These are phyloP conservation scores for Leptodermis oblonga DNA, from an alignment of 257 asterid species.

Conservation along the genomic window DNA sequence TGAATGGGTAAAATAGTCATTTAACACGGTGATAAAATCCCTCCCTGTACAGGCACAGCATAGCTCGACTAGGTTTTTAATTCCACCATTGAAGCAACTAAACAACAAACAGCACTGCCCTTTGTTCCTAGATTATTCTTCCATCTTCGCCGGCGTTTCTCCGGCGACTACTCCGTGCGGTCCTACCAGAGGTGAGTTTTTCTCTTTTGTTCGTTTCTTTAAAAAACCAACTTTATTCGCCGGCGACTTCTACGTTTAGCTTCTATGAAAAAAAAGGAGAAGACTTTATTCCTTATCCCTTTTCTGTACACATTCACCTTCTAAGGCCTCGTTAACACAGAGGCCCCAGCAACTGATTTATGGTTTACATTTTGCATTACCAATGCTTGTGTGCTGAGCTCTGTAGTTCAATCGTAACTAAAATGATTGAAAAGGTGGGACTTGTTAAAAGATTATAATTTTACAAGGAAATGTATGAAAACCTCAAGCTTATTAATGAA, in stretches of 20 bases:
- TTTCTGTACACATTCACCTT: not conserved
- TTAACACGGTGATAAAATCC: not conserved
- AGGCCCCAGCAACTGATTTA: not conserved
- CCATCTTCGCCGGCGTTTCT: not conserved
- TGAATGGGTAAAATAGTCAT: conserved; percentile 6
- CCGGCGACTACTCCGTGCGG: not conserved
- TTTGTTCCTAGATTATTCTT: too few relatives aligned
- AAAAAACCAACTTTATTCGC: too few relatives aligned
- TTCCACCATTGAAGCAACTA: too few relatives aligned
- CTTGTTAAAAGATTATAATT: not conserved
- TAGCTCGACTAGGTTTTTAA: conserved; percentile 14
- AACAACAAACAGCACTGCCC: too few relatives aligned
- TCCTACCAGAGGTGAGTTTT: not conserved
- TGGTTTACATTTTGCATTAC: not conserved
- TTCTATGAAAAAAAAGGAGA: too few relatives aligned
- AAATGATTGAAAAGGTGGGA: not conserved
- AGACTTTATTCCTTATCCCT: not conserved
- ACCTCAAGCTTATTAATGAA: not conserved
- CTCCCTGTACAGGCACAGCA: not conserved
- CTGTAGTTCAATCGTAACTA: not conserved
- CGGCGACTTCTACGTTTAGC: too few relatives aligned
- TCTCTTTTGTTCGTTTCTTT: not conserved
- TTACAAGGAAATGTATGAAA: not conserved
- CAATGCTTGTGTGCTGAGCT: not conserved
- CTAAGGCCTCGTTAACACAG: not conserved